A percentile compares a stretch with the other conserved stretches of the same genome.
Conservation (phyloP, 768 basidiomycete genomes). For the Suillus subluteus region DNA sequence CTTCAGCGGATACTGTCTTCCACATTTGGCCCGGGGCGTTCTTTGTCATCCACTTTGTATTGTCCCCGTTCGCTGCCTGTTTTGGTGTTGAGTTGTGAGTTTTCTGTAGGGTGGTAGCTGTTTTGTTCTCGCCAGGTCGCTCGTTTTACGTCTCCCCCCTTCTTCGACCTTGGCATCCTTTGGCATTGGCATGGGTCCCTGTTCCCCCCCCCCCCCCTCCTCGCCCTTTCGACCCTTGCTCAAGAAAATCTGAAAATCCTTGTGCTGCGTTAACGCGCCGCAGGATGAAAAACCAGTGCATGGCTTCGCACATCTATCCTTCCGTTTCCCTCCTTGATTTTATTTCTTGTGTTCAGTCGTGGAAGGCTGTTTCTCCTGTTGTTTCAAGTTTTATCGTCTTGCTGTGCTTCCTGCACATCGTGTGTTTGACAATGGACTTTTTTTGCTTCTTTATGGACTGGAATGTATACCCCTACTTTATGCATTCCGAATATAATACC, state of each 20-base stretch:
- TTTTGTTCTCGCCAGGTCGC: slow-evolving; percentile 2
- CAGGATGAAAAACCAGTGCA: slow-evolving; percentile 7
- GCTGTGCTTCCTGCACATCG: not conserved
- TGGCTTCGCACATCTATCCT: slow-evolving; percentile 1
- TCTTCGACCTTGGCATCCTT: slow-evolving; percentile 5
- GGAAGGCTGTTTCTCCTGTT: slow-evolving; percentile 6
- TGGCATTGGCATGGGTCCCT: slow-evolving; percentile 3
- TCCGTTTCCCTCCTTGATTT: not conserved
- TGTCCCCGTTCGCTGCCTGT: not conserved
- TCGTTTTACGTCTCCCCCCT: not conserved
- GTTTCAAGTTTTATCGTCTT: slow-evolving; percentile 5
- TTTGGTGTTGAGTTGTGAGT: slow-evolving; percentile 6
- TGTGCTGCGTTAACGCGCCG: slow-evolving; percentile 8
- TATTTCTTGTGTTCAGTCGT: slow-evolving; percentile 3
- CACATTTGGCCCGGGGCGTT: slow-evolving; percentile 4
- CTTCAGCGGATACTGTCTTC: slow-evolving; percentile 3
- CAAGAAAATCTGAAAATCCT: slow-evolving; percentile 1
- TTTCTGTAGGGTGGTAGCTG: not conserved
- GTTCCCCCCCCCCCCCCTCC: not conserved
- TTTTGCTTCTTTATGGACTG: not conserved
- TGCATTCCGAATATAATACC: not conserved
- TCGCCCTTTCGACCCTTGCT: slow-evolving; percentile 2
- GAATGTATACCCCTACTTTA: not conserved
- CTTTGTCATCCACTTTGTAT: not conserved
- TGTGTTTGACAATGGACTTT: not conserved